Evolutionary conservation across 768 basidiomycete genomes (phyloP).

Genomic region (Psilocybe tampanensis): DNA sequence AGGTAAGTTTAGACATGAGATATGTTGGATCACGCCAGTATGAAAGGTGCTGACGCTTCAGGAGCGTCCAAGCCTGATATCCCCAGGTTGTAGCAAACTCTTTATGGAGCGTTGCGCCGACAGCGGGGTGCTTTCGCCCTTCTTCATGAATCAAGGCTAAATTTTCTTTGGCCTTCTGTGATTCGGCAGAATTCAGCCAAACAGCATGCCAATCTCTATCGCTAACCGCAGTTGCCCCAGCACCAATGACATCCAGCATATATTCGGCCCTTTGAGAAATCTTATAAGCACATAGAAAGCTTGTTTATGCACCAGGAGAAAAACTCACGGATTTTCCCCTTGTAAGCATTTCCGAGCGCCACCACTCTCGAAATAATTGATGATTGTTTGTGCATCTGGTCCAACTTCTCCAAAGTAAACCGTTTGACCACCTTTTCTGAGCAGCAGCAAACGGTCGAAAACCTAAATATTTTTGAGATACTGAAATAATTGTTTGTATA

Average conservation of each 20-base stretch:
- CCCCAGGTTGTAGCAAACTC: slow-evolving; percentile 58
- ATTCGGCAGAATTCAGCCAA: slow-evolving; percentile 45
- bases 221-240: slow-evolving; percentile 62
- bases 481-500: not conserved
- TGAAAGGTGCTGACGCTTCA: slow-evolving; percentile 43
- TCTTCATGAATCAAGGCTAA: slow-evolving; percentile 53
- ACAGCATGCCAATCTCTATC: slow-evolving; percentile 57
- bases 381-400: slow-evolving; percentile 55
- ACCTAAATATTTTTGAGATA: slow-evolving; percentile 31
- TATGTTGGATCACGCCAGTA: slow-evolving; percentile 68
- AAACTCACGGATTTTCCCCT: slow-evolving; percentile 72
- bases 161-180: slow-evolving; percentile 31
- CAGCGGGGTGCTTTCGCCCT: slow-evolving; percentile 45
- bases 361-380: slow-evolving; percentile 76
- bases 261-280: slow-evolving; percentile 51
- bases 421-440: slow-evolving; percentile 76
- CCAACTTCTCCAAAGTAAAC: slow-evolving; percentile 81
- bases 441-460: slow-evolving; percentile 78
- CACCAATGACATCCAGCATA: slow-evolving; percentile 74
- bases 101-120: slow-evolving; percentile 37
- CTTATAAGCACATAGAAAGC: not conserved
- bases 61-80: slow-evolving; percentile 45
- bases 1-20: slow-evolving; percentile 55
- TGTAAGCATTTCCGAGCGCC: slow-evolving; percentile 64
- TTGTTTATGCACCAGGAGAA: not conserved